These are phyloP conservation scores for Colletotrichum cereale DNA, from an alignment of 2,329 filamentous ascomycete genomes.

Conservation along the genomic window DNA sequence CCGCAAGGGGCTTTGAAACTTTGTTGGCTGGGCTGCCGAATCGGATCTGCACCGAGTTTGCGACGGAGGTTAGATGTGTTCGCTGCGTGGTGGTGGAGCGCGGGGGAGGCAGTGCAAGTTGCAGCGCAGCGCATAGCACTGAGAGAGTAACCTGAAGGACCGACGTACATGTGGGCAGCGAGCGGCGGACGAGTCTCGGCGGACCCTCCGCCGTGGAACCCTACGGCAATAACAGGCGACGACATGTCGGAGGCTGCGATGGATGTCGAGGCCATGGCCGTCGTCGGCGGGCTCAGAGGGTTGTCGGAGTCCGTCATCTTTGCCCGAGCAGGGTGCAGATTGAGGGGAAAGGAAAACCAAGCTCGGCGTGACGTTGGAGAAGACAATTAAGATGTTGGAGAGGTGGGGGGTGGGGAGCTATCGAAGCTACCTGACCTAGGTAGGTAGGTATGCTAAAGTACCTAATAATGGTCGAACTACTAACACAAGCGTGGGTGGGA, in stretches of 20 bases:
- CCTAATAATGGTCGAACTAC: conserved; percentile 5
- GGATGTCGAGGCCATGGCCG: conserved; percentile 34
- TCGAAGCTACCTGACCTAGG: conserved; percentile 8
- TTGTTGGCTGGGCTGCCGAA: conserved; percentile 42
- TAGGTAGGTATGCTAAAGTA: not conserved
- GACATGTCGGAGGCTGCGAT: conserved; percentile 26
- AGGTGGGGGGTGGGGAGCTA: conserved; percentile 13
- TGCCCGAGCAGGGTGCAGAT: not conserved
- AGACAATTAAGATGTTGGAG: conserved; percentile 23
- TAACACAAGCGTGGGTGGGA: conserved; percentile 13
- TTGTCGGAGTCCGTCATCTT: conserved; percentile 26
- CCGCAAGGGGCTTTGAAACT: conserved; percentile 66
- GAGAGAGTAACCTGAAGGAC: conserved; percentile 14
- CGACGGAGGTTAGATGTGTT: conserved; percentile 35
- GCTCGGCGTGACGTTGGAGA: conserved; percentile 8
- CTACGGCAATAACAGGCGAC: conserved; percentile 39
- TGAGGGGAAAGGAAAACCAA: not conserved
- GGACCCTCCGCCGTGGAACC: conserved; percentile 33
- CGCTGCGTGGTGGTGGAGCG: conserved; percentile 28
- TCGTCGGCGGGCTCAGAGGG: conserved; percentile 28
- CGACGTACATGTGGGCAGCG: conserved; percentile 58
- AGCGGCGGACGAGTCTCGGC: conserved; percentile 48
- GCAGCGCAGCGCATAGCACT: conserved; percentile 21
- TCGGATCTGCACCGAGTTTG: conserved; percentile 32
- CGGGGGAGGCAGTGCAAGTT: conserved; percentile 41